Base-by-base conservation (phyloP, 1,284 basidiomycete species). In the Takashimella koratensis region DNA sequence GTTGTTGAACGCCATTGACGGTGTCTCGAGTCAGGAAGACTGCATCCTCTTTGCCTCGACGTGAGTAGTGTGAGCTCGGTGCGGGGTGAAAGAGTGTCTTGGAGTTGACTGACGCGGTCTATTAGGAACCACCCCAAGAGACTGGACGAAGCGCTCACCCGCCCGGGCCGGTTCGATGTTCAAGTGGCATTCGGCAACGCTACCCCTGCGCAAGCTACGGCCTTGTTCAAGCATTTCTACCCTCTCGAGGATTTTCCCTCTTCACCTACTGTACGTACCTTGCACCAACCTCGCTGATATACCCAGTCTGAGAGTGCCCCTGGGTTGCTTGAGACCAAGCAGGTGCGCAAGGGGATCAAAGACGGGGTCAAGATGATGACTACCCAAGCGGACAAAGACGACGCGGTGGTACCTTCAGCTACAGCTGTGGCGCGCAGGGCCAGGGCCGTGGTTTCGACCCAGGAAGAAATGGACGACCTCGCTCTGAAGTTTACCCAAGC, bases 171-270 rank as follows among this genome's bases (percentile, higher is more conserved):
- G 26, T 65, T 67, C 45, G 65, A 70, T 53, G 51, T 66, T 12
- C 45, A 45, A 4, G 26, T 68, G 22, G 56, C 60, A 8, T 68
- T 67, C 59, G 30, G 26, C 4, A 54, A 53, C 66, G 88, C 89
- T 6, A 88, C 86, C 5, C 88, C 86, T 68, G 86, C 84, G 83
- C 88, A 91, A 68, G 88, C 88, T 2, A 58, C 67, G 10, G 76
- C 78, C 2, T 73, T 84, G 13, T 92, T 90, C 83, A 88, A 89
- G 71, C 88, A 87, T 72, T 92, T 91, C 82, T 91, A 90, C 84
- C 88, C 88, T 1, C 30, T 60, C 12, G 49, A 58, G 5, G 61
- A 46, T 71, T 62, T 60, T 54, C n/a, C n/a, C n/a, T n/a, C n/a
- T n/a, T n/a, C n/a, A n/a, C n/a, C n/a, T n/a, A n/a, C n/a, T n/a